Conservation (phyloP, 2,329 filamentous ascomycete genomes). For the Fusarium gaditjirri region DNA sequence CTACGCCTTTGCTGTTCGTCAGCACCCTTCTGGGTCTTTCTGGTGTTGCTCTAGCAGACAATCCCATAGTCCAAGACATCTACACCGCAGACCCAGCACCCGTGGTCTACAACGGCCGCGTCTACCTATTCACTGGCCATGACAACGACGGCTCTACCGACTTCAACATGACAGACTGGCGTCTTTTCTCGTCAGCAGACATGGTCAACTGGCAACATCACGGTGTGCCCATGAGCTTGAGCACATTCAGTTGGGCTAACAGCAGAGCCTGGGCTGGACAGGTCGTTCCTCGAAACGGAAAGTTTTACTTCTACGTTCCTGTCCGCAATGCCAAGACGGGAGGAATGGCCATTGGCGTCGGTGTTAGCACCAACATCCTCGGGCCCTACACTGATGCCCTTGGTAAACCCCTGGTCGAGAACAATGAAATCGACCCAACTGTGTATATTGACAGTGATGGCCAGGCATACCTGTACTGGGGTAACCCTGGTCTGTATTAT, state of each 20-base stretch:
- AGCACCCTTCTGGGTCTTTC: background rate
- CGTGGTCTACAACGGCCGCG: conserved; percentile 49
- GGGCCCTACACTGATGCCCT: conserved; percentile 52
- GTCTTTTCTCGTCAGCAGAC: conserved; percentile 46
- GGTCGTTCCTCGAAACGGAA: conserved; percentile 48
- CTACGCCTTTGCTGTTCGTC: background rate
- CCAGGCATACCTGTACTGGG: conserved; percentile 52
- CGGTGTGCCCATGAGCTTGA: conserved; percentile 43
- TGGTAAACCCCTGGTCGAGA: conserved; percentile 50
- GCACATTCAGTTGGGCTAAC: conserved; percentile 50
- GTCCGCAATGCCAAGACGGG: conserved; percentile 46
- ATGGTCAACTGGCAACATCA: conserved; percentile 50
- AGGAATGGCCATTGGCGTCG: conserved; percentile 53
- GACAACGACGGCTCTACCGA: conserved; percentile 49
- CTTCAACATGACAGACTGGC: conserved; percentile 53
- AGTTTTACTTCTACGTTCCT: conserved; percentile 52
- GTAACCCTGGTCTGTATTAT: conserved; percentile 50
- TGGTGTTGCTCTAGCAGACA: background rate
- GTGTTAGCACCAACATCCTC: conserved; percentile 47
- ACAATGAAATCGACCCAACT: conserved; percentile 51
- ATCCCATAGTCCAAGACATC: conserved; percentile 26
- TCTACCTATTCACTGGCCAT: conserved; percentile 52
- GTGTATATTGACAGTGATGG: conserved; percentile 52
- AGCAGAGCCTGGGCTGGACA: conserved; percentile 52
- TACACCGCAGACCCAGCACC: conserved; percentile 54